Conservation (phyloP, 768 basidiomycete species). For the Leccinellum rugosiceps region DNA sequence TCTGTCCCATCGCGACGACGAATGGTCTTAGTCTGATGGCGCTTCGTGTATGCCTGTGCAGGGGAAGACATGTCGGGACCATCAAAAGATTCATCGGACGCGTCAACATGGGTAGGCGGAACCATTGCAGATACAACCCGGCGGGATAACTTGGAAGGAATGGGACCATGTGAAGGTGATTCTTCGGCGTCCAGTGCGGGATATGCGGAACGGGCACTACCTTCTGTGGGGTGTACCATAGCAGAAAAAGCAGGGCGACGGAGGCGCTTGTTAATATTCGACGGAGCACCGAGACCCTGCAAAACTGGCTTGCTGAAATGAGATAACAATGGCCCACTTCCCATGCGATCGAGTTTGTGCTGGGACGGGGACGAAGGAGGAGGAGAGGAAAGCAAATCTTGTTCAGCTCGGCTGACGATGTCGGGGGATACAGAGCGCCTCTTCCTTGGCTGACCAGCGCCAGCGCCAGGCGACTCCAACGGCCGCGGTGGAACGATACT, state of each 20-base stretch:
- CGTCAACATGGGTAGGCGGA: constrained; percentile 38
- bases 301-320: constrained; percentile 49
- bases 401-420: constrained; percentile 34
- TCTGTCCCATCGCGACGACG: constrained; percentile 80
- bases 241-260: constrained; percentile 70
- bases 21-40: constrained; percentile 75
- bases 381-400: constrained; percentile 47
- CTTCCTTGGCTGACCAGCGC: constrained; percentile 44
- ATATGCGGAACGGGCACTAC: constrained; percentile 40
- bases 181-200: constrained; percentile 35
- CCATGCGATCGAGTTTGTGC: constrained; percentile 46
- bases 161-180: constrained; percentile 28
- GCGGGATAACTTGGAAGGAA: constrained; percentile 39
- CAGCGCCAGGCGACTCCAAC: constrained; percentile 42
- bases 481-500: constrained; percentile 48
- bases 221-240: constrained; percentile 47
- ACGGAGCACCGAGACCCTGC: constrained; percentile 54
- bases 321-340: constrained; percentile 32
- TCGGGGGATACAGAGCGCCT: constrained; percentile 62
- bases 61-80: constrained; percentile 73
- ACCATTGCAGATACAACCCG: constrained; percentile 78
- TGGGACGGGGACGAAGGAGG: constrained; percentile 46
- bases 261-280: constrained; percentile 52
- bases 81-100: constrained; percentile 51
- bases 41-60: constrained; percentile 75